Percentiles rank a stretch among this genome's conserved stretches.
These are phyloP conservation scores for Hypericum perforatum DNA, from an alignment of 345 rosid species.

Conservation along the genomic window DNA sequence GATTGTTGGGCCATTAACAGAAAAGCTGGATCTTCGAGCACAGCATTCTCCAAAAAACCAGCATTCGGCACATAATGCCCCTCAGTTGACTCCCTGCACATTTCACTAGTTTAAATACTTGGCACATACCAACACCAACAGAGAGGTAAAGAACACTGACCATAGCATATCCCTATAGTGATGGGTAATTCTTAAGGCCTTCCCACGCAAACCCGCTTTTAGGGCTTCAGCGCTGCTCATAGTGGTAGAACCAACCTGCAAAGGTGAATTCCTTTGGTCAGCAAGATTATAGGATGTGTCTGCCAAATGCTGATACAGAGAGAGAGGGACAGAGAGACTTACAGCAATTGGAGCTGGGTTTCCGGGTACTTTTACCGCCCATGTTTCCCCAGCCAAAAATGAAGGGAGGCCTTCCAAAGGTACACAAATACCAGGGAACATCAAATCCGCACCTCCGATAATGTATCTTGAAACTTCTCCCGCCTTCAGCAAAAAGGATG, in stretches of 20 bases:
- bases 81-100: conserved; percentile 69
- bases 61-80: conserved; percentile 72
- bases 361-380: conserved; percentile 94
- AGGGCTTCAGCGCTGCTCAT: conserved; percentile 70
- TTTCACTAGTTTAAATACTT: conserved; percentile 3
- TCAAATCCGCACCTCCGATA: conserved; percentile 95
- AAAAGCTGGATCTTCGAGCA: conserved; percentile 64
- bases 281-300: background rate
- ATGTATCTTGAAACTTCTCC: conserved; percentile 85
- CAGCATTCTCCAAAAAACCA: conserved; percentile 74
- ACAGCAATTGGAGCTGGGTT: conserved; percentile 87
- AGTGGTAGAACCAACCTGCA: conserved; percentile 82
- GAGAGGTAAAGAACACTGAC: conserved; percentile 24
- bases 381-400: conserved; percentile 67
- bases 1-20: conserved; percentile 29
- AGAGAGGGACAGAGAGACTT: conserved; percentile 15
- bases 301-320: too few species aligned
- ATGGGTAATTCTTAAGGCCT: conserved; percentile 79
- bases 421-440: conserved; percentile 85
- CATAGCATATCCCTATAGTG: conserved; percentile 76
- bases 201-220: conserved; percentile 89
- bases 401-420: conserved; percentile 60
- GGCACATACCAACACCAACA: conserved; percentile 8
- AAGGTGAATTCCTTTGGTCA: background rate
- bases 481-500: conserved; percentile 71